These are phyloP conservation scores for Lagerstroemia speciosa DNA, from an alignment of 345 rosid genomes.

Conservation along the genomic window DNA sequence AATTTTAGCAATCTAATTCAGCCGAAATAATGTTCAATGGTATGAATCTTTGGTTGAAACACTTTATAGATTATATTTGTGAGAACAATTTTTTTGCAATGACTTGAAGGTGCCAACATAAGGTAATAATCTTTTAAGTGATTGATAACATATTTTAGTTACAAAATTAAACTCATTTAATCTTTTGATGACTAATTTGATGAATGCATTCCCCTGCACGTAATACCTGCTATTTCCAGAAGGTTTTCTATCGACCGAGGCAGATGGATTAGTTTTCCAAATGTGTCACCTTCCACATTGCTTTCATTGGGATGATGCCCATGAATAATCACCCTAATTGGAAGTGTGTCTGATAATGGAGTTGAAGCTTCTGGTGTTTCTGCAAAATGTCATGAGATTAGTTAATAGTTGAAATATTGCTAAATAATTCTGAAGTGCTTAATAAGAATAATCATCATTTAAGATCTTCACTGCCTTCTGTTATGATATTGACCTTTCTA, in stretches of 20 bases:
- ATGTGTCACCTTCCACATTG: slow-evolving; percentile 20
- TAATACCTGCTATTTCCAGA: slow-evolving; percentile 61
- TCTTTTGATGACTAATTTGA: background rate
- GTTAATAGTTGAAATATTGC: background rate
- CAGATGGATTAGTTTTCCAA: slow-evolving; percentile 61
- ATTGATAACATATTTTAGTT: background rate
- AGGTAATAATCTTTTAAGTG: background rate
- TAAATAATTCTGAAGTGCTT: background rate
- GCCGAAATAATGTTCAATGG: too few species aligned
- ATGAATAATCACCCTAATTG: slow-evolving; percentile 61
- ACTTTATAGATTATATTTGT: background rate
- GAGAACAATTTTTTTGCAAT: background rate
- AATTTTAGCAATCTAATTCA: too few species aligned
- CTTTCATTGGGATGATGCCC: slow-evolving; percentile 51
- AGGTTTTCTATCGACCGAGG: slow-evolving; percentile 65
- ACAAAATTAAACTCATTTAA: too few species aligned
- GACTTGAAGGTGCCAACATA: background rate
- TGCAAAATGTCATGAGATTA: slow-evolving; percentile 17
- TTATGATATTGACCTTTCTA: background rate
- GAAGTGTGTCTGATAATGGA: slow-evolving; percentile 17
- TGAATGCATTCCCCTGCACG: background rate
- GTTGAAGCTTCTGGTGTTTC: slow-evolving; percentile 15
- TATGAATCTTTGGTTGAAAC: background rate
- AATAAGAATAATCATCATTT: background rate
- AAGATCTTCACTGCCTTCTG: background rate